Evolutionary conservation across 2,329 filamentous ascomycete species (phyloP).

Genomic region (Endocalyx cinctus): DNA sequence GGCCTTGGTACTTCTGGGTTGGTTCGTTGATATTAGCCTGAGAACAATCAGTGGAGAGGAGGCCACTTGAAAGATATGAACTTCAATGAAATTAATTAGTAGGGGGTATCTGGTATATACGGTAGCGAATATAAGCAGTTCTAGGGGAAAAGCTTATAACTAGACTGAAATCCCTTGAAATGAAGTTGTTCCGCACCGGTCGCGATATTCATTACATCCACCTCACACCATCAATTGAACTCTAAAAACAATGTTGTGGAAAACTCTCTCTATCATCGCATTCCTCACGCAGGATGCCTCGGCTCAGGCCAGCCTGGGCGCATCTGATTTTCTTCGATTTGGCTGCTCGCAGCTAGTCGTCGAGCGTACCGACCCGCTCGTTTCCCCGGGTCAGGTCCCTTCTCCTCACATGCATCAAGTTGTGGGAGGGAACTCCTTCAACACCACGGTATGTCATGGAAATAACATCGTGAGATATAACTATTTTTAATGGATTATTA

Average conservation of each 20-base stretch:
- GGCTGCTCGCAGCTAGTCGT: constrained; percentile 19
- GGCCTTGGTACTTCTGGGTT: no score
- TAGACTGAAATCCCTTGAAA: no score
- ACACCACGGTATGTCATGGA: constrained; percentile 18
- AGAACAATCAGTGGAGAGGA: no score
- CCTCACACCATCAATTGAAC: no score
- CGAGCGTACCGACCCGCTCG: constrained; percentile 18
- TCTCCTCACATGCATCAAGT: constrained; percentile 18
- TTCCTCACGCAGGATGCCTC: constrained; percentile 14
- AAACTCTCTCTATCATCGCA: constrained; percentile 9
- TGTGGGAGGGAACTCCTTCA: constrained; percentile 19
- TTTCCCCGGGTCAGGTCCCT: constrained; percentile 14
- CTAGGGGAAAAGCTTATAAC: no score
- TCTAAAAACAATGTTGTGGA: constrained; percentile 16
- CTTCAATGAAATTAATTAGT: no score
- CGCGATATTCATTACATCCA: no score
- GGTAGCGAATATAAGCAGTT: no score
- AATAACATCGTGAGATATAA: constrained; percentile 1
- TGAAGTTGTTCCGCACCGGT: no score
- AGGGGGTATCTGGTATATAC: no score
- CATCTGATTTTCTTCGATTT: constrained; percentile 20
- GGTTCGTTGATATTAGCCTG: no score
- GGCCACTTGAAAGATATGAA: no score
- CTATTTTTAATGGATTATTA: constrained; percentile 1
- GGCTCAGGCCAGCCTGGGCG: constrained; percentile 12